Evolutionary conservation across 345 rosid genomes (phyloP), one percentile per base, ranked within the genome.

Genomic region (Linum tenue): DNA sequence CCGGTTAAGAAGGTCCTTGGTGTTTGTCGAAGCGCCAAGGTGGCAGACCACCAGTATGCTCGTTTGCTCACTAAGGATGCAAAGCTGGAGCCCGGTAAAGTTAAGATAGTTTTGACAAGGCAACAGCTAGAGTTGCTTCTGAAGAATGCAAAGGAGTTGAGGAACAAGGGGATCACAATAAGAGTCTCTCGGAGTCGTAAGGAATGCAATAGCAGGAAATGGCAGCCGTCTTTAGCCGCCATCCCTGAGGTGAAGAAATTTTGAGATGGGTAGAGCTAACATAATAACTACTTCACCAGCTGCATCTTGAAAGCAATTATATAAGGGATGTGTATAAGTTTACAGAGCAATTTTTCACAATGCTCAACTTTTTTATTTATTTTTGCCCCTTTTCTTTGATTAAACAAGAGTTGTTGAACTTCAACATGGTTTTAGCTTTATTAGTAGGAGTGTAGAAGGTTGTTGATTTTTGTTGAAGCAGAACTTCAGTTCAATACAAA

Each of bases 181-280:
- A 67, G 37, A 53, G 63, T 72, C 48, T 73, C 75, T 1, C 67
- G 65, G 60, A 66, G 65, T 48, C 68, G 16, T 6, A 56, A 36
- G 43, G 59, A 61, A 17, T 62, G 64, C 66, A 15, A 58, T 42
- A n/a, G 41, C 53, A 48, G 53, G 75, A 81, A 76, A 76, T 86
- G 89, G 96, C 75, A 69, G 64, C 89, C 89, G 17, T 82, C 84
- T 62, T 70, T 86, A 66, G 73, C 75, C 56, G 71, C 86, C 61
- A 77, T 84, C 60, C 71, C 69, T 2, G 86, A 84, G 71, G 72
- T 71, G 58, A 75, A 65, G 37, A 39, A 68, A 40, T 79, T 64
- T 38, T 77, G 68, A 71, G 42, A 14, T 36, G 12, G 5, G 5
- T 0, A 22, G 31, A 22, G 31, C 31, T 22, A 22, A 22, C 31